A percentile compares a stretch with the other conserved stretches of the same genome.
Evolutionary conservation across 805 yeast genomes (phyloP).

Genomic region (Wickerhamia fluorescens): DNA sequence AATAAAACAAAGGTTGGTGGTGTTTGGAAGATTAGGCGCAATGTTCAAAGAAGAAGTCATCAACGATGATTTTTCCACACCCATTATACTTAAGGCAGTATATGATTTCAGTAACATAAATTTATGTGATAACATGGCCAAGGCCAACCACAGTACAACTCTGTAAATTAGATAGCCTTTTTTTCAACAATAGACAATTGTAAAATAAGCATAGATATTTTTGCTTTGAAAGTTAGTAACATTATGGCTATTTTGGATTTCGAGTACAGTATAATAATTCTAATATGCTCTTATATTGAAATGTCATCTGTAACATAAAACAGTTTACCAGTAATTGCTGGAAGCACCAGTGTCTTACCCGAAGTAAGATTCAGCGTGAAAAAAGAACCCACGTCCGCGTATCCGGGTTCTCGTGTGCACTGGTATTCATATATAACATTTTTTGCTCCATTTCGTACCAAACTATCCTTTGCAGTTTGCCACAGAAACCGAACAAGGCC

Average conservation of each 20-base stretch:
- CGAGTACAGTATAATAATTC: no score
- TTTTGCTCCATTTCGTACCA: slow-evolving; percentile 46
- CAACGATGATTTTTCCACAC: slow-evolving; percentile 1
- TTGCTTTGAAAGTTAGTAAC: no score
- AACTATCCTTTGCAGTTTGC: slow-evolving; percentile 82
- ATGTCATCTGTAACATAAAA: slow-evolving; percentile 1
- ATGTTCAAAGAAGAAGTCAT: slow-evolving; percentile 35
- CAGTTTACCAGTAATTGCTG: slow-evolving; percentile 1
- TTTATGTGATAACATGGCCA: no score
- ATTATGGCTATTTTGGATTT: no score
- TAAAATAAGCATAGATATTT: no score
- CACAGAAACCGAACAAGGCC: slow-evolving; percentile 79
- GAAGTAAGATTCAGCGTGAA: no score
- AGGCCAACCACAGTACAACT: no score
- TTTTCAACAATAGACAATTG: no score
- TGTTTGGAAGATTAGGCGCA: slow-evolving; percentile 52
- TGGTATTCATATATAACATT: slow-evolving; percentile 59
- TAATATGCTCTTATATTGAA: no score
- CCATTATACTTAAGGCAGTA: no score
- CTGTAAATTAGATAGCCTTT: no score
- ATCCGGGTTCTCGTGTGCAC: slow-evolving; percentile 24
- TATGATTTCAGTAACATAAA: no score
- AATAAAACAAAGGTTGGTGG: slow-evolving; percentile 42
- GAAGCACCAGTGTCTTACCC: slow-evolving; percentile 1
- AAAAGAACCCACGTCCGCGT: slow-evolving; percentile 18